A percentile compares a stretch with the other conserved stretches of the same genome.
These are phyloP conservation scores for Cephalotrichum gorgonifer DNA, from an alignment of 2,329 filamentous ascomycete species.

Conservation along the genomic window DNA sequence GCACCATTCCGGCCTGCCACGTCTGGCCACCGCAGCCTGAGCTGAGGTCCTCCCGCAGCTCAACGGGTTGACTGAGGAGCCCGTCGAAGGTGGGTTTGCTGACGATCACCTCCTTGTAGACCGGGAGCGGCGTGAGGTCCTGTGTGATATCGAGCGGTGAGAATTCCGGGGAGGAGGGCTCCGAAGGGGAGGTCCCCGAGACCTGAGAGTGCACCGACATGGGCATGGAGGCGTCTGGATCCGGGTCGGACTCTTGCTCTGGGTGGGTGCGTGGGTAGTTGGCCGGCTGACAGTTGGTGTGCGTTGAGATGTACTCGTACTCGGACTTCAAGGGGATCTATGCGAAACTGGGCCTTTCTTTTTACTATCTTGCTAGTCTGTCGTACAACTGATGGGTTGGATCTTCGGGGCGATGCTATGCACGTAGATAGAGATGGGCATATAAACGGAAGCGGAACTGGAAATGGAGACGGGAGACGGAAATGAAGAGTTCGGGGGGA, in stretches of 20 bases:
- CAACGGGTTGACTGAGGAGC: slow-evolving; percentile 57
- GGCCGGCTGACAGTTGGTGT: neutral
- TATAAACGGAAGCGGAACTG: no score
- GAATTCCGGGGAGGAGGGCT: slow-evolving; percentile 35
- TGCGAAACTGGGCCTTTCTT: neutral
- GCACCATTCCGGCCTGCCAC: slow-evolving; percentile 87
- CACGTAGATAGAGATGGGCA: neutral
- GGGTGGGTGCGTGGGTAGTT: neutral
- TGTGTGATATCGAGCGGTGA: slow-evolving; percentile 40
- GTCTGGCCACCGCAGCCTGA: slow-evolving; percentile 87
- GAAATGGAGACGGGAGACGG: no score
- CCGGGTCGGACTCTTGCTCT: no score
- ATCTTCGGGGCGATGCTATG: no score
- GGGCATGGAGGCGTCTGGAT: neutral
- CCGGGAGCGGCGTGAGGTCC: slow-evolving; percentile 48
- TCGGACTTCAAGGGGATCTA: neutral
- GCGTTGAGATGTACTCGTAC: neutral
- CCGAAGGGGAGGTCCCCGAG: no score
- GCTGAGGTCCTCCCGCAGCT: slow-evolving; percentile 74
- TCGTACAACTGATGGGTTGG: no score
- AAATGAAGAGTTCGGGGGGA: no score
- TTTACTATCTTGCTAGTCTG: neutral
- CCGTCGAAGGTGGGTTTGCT: slow-evolving; percentile 58
- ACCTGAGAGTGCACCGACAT: neutral
- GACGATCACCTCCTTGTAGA: slow-evolving; percentile 43